Conservation (phyloP, 169 alveolate genomes). For the Toxoplasma gondii region DNA sequence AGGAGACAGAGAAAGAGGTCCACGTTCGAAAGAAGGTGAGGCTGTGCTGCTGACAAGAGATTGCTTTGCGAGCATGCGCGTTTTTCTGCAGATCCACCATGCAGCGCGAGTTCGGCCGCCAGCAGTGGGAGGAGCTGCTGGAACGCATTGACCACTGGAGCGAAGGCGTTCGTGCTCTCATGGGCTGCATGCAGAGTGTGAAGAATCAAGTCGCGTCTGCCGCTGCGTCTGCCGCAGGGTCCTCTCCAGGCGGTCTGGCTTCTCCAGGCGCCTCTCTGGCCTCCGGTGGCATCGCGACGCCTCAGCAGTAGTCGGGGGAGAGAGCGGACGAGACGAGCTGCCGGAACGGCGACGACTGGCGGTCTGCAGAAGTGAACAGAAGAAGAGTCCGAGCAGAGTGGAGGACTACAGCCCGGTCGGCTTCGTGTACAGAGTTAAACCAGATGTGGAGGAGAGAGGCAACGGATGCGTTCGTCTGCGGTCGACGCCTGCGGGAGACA, state of each 20-base stretch:
- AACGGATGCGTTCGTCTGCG: no score
- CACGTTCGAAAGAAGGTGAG: neutral
- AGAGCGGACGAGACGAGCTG: neutral
- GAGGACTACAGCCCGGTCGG: no score
- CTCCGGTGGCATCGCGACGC: neutral
- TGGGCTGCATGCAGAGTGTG: conserved; percentile 25
- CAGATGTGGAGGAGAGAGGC: no score
- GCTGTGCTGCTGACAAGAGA: no score
- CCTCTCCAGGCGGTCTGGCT: neutral
- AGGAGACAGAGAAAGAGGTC: neutral
- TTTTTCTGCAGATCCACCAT: conserved; percentile 53
- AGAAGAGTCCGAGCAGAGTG: no score
- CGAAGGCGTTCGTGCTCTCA: conserved; percentile 37
- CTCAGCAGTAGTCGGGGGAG: neutral
- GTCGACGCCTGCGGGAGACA: no score
- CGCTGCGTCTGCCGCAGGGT: neutral
- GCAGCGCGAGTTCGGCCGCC: conserved; percentile 63
- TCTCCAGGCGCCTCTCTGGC: neutral
- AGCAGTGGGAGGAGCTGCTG: conserved; percentile 60
- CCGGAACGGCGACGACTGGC: no score
- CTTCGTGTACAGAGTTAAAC: no score
- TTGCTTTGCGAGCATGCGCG: no score
- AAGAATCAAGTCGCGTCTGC: conserved; percentile 15
- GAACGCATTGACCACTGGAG: conserved; percentile 50
- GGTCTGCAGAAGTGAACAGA: no score